phyloP scores from a whole-genome alignment of 202 grass and related monocot species.

The Setaria viridis region DNA sequence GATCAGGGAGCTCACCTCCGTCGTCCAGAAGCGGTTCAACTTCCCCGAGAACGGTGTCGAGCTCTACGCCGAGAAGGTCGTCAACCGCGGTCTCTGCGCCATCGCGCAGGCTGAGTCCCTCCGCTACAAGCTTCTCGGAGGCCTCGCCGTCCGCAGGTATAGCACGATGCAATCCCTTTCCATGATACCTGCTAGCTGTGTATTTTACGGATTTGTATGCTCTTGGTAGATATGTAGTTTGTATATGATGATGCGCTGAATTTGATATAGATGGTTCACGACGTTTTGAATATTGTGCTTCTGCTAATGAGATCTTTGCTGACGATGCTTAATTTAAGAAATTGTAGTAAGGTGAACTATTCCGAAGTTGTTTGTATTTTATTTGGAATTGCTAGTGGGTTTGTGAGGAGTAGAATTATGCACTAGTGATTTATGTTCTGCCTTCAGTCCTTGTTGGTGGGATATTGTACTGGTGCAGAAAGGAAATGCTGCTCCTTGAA shows the following conservation, averaged over 20 bases:
- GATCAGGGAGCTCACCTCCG: slow-evolving; percentile 78
- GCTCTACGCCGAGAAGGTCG: slow-evolving; percentile 88
- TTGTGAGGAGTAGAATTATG: background rate
- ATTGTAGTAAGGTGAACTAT: background rate
- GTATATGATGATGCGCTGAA: no score
- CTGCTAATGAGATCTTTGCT: background rate
- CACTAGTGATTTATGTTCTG: slow-evolving; percentile 29
- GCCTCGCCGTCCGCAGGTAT: slow-evolving; percentile 88
- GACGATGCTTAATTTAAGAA: background rate
- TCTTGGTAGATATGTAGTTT: background rate
- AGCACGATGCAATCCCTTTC: background rate
- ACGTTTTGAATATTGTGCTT: background rate
- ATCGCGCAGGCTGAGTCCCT: slow-evolving; percentile 87
- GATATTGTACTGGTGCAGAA: slow-evolving; percentile 62
- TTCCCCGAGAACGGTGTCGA: slow-evolving; percentile 81
- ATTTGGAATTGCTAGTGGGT: background rate
- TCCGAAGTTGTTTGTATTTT: background rate
- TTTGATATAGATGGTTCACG: background rate
- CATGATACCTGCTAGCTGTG: background rate
- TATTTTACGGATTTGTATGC: background rate
- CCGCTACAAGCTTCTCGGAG: slow-evolving; percentile 87
- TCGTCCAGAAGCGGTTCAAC: slow-evolving; percentile 90
- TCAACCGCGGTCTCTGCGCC: slow-evolving; percentile 87
- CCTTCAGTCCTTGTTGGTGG: slow-evolving; percentile 41
- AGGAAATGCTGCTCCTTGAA: slow-evolving; percentile 53